Evolutionary conservation across 163 green algal species (phyloP), one percentile per base, ranked within the genome.

Genomic region (Scenedesmus sp.): DNA sequence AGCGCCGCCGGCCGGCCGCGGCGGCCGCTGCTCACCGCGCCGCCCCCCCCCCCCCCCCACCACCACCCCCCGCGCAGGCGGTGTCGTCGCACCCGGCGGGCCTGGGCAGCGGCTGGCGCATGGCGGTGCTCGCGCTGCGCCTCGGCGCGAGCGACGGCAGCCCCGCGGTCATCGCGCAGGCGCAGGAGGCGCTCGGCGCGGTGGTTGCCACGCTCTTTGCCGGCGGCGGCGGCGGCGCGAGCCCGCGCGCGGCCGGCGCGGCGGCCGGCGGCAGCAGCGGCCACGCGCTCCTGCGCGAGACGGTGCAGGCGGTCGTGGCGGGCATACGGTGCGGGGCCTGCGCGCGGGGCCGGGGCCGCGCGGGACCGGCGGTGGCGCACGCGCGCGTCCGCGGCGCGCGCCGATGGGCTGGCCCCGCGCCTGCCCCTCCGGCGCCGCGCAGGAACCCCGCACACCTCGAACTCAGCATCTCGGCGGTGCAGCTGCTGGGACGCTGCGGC

Each of bases 91-190:
- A 91, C 63, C 69, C 86, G 0, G 47, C 53, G 9, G 86, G 86
- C 15, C 80, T 96, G 34, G 92, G 89, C 67, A 85, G 79, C 29
- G 90, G 88, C 26, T 94, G 90, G 90, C 74, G 86, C 36, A 89
- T 86, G 39, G 77, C 87, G 10, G 78, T 93, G 45, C 75, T 91
- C 63, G 85, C 87, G 44, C 84, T 96, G 65, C 63, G 81, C 11
- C 78, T 91, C 13, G 91, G 89, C 15, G 86, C 87, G 11, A 80
- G 63, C 6, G 91, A 95, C 80, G 1, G n/a, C 28, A 53, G 62
- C 9, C 50, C 85, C 5, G 53, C 70, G 22, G 88, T 94, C 20
- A 86, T 92, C 17, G 69, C 83, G 1, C 78, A 89, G 56, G 83
- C 87, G n/a, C 63, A 92, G 47, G 86, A 89, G 29, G 84, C 84